Evolutionary conservation across 2,329 filamentous ascomycete species (phyloP).

Genomic region (Aspergillus pseudoviridinutans): DNA sequence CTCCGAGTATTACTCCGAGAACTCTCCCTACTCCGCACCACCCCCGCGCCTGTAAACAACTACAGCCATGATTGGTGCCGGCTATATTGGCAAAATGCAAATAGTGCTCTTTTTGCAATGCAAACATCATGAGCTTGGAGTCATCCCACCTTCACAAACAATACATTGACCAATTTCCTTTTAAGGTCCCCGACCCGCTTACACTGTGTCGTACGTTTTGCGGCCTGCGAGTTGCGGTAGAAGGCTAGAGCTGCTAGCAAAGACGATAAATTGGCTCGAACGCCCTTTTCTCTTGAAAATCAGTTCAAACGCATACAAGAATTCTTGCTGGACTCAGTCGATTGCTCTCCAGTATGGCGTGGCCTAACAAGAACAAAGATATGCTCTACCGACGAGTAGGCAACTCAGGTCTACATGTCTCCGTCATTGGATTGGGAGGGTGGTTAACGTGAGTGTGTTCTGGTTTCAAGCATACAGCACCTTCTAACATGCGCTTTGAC

Average conservation of each 20-base stretch:
- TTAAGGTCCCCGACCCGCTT: neutral
- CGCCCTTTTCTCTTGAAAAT: neutral
- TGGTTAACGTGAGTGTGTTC: conserved; percentile 31
- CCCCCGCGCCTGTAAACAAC: neutral
- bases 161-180: neutral
- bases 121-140: neutral
- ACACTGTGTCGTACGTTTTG: neutral
- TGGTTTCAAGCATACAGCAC: neutral
- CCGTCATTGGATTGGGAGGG: conserved; percentile 62
- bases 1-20: conserved; percentile 21
- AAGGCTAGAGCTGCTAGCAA: neutral
- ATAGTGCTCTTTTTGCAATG: neutral
- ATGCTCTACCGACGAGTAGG: conserved; percentile 72
- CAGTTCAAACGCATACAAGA: neutral
- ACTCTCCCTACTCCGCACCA: neutral
- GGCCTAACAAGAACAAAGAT: conserved; percentile 28
- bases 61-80: conserved; percentile 1
- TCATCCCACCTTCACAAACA: neutral
- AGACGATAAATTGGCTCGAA: conserved; percentile 4
- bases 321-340: neutral
- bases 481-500: neutral
- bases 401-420: conserved; percentile 69
- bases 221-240: neutral
- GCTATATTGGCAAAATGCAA: neutral
- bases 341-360: conserved; percentile 11